phyloP scores from a whole-genome alignment of 177 flowering plant species.

The Vitis hybrid region DNA sequence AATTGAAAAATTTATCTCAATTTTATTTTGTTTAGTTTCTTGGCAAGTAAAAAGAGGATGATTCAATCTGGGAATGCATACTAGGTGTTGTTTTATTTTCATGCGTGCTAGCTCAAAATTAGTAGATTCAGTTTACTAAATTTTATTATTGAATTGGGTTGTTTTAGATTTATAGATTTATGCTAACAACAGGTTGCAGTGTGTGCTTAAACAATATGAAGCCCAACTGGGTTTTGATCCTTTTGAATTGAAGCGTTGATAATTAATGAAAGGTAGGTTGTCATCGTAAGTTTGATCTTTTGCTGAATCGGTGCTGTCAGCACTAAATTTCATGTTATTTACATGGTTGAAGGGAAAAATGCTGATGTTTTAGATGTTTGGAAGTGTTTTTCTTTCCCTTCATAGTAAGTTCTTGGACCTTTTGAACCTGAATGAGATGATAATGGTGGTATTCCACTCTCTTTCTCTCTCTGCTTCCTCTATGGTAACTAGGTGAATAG shows the following conservation, averaged over 20 bases:
- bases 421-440: too few relatives aligned
- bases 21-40: neutral
- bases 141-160: neutral
- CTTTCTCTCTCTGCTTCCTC: too few relatives aligned
- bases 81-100: neutral
- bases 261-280: too few relatives aligned
- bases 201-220: neutral
- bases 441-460: too few relatives aligned
- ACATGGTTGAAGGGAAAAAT: too few relatives aligned
- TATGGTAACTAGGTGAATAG: too few relatives aligned
- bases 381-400: too few relatives aligned
- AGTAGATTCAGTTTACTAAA: neutral
- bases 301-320: too few relatives aligned
- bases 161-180: constrained; percentile 1
- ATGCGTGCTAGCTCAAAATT: neutral
- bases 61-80: neutral
- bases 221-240: neutral
- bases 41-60: neutral
- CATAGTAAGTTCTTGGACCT: too few relatives aligned
- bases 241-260: neutral
- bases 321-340: too few relatives aligned
- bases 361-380: too few relatives aligned
- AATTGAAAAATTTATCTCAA: neutral
- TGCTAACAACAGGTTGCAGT: neutral
- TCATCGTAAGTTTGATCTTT: too few relatives aligned